A percentile compares a stretch with the other conserved stretches of the same genome.
Evolutionary conservation across 495 filamentous ascomycete species (phyloP).

Genomic region (Jackrogersella minutella): DNA sequence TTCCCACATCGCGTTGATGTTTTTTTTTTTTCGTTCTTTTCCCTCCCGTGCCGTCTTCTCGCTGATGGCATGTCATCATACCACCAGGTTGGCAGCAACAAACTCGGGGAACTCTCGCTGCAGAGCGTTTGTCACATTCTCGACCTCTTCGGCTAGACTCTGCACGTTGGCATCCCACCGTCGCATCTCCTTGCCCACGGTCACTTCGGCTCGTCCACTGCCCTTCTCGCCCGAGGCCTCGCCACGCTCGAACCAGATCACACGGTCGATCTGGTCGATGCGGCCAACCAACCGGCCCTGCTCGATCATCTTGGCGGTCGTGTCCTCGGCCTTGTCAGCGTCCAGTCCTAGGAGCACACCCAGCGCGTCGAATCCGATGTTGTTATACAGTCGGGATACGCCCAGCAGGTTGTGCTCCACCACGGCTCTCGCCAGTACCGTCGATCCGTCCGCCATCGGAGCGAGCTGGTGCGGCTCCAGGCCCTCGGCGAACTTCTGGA

Average conservation of each 20-base stretch:
- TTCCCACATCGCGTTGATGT: conserved; percentile 16
- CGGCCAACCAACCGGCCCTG: conserved; percentile 84
- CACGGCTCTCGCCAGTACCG: conserved; percentile 92
- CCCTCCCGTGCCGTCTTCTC: neutral
- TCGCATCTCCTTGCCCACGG: conserved; percentile 72
- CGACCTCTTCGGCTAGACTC: conserved; percentile 84
- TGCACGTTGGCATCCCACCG: conserved; percentile 91
- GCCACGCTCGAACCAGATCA: conserved; percentile 82
- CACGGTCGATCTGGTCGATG: conserved; percentile 92
- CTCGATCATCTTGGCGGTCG: conserved; percentile 94
- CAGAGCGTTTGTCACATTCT: conserved; percentile 79
- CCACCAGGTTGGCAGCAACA: conserved; percentile 56
- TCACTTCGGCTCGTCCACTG: conserved; percentile 63
- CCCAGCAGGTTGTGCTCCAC: conserved; percentile 95
- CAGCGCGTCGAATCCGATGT: conserved; percentile 82
- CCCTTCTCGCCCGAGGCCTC: conserved; percentile 72
- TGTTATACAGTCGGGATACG: conserved; percentile 84
- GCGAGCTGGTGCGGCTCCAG: conserved; percentile 90
- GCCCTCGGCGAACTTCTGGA: conserved; percentile 81
- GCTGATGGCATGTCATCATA: conserved; percentile 18
- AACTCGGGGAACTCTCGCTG: conserved; percentile 73
- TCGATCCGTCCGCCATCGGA: conserved; percentile 84
- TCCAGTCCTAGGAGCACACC: conserved; percentile 79
- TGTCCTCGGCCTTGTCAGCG: conserved; percentile 85
- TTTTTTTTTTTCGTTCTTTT: conserved; percentile 1